A percentile compares a stretch with the other conserved stretches of the same genome.
These are phyloP conservation scores for Aspergillus pseudonomiae DNA, from an alignment of 2,329 filamentous ascomycete genomes.

Conservation along the genomic window DNA sequence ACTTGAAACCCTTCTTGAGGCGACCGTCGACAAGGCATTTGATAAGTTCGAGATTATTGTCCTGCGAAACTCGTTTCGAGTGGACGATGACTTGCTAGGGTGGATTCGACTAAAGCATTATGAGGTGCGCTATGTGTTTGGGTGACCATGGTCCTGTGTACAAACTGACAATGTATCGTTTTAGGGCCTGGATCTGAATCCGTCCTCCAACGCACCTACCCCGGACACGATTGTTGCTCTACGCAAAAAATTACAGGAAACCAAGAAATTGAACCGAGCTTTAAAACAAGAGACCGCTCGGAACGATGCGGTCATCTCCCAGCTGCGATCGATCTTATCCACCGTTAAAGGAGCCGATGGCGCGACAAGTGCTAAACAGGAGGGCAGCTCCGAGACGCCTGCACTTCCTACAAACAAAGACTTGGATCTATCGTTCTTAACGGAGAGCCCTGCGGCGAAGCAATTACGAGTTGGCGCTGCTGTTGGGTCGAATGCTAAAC, in stretches of 20 bases:
- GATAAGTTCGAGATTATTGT: constrained; percentile 89
- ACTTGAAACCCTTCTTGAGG: constrained; percentile 78
- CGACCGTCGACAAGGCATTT: constrained; percentile 81
- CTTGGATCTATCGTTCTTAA: constrained; percentile 59
- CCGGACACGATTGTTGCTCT: constrained; percentile 72
- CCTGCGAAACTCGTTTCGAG: constrained; percentile 78
- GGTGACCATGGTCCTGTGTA: not conserved
- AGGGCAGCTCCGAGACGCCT: constrained; percentile 18
- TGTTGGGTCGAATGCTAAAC: constrained; percentile 37
- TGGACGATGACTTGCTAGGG: constrained; percentile 70
- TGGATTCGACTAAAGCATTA: constrained; percentile 88
- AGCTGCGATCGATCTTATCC: constrained; percentile 63
- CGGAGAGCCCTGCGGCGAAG: constrained; percentile 51
- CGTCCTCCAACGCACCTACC: constrained; percentile 53
- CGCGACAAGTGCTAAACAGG: constrained; percentile 19
- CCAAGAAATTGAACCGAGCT: constrained; percentile 71
- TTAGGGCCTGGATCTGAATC: constrained; percentile 43
- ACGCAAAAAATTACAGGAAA: constrained; percentile 74
- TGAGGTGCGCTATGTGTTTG: constrained; percentile 54
- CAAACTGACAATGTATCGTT: not conserved
- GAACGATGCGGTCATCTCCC: constrained; percentile 71
- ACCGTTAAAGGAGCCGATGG: constrained; percentile 21
- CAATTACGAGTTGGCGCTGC: constrained; percentile 49
- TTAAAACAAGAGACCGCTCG: constrained; percentile 70
- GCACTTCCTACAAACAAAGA: constrained; percentile 26